Percentiles rank a stretch among this genome's conserved stretches.
phyloP scores from a whole-genome alignment of 2,329 filamentous ascomycete genomes.

The Colletotrichum sp. region DNA sequence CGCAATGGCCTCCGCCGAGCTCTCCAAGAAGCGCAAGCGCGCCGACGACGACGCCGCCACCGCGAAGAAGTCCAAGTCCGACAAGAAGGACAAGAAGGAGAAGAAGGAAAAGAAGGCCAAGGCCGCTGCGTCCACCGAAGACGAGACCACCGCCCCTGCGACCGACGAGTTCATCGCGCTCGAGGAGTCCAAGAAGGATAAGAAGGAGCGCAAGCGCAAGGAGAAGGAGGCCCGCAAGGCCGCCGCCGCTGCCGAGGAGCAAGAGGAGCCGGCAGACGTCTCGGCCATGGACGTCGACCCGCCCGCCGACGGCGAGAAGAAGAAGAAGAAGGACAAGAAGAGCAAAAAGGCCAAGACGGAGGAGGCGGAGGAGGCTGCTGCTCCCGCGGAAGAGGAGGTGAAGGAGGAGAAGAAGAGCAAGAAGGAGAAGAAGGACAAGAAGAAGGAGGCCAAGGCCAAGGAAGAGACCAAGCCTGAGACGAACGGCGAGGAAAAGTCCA shows the following conservation, averaged over 20 bases:
- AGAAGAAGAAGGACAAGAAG: slow-evolving; percentile 31
- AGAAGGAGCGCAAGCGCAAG: slow-evolving; percentile 34
- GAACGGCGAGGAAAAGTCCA: slow-evolving; percentile 26
- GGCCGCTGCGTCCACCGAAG: not conserved
- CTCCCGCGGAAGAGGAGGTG: slow-evolving; percentile 33
- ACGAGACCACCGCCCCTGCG: not conserved
- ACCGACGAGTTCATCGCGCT: slow-evolving; percentile 11
- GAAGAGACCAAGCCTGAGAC: slow-evolving; percentile 38
- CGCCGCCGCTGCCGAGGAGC: not conserved
- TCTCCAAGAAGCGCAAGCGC: slow-evolving; percentile 29
- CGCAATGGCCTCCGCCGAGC: slow-evolving; percentile 8
- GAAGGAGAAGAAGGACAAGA: slow-evolving; percentile 23
- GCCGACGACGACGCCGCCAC: slow-evolving; percentile 21
- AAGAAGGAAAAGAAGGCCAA: slow-evolving; percentile 22
- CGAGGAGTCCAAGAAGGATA: slow-evolving; percentile 24
- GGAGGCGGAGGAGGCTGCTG: slow-evolving; percentile 15
- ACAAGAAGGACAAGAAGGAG: slow-evolving; percentile 25
- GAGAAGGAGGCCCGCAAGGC: slow-evolving; percentile 22
- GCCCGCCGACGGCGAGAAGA: slow-evolving; percentile 23
- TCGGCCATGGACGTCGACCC: slow-evolving; percentile 15
- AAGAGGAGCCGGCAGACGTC: not conserved
- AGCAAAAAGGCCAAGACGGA: slow-evolving; percentile 19
- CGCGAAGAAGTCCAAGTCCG: slow-evolving; percentile 27
- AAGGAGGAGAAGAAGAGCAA: slow-evolving; percentile 31
- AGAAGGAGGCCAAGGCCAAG: slow-evolving; percentile 32